Evolutionary conservation across 2,329 filamentous ascomycete genomes (phyloP), one percentile per base, ranked within the genome.

Genomic region (Shiraia sp.): DNA sequence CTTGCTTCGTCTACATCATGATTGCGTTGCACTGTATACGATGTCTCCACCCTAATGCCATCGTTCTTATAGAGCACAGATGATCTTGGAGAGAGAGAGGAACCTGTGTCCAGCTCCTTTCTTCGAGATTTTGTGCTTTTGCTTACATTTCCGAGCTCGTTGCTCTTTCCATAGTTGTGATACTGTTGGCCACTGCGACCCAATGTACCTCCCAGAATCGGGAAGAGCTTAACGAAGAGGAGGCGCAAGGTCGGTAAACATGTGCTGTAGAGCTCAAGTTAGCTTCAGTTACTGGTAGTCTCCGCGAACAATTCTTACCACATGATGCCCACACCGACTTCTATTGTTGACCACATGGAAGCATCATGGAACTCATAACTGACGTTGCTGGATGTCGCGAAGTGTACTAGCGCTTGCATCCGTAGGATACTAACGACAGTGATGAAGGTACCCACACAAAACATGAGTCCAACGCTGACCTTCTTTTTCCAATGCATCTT

Each of bases 241-340:
- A 68, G 57, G n/a, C 69, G 65, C 10, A 73, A 45, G 13, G 63
- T 63, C 1, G 72, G 72, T 49, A 75, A 67, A 50, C 72, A 73
- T n/a, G n/a, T n/a, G n/a, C n/a, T n/a, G n/a, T n/a, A n/a, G n/a
- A n/a, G n/a, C n/a, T n/a, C n/a, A n/a, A n/a, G n/a, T n/a, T n/a
- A 10, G 70, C 70, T 7, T 44, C 12, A 42, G 40, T 17, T 14
- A 5, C 14, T 8, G 8, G 24, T 6, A 6, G 16, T 10, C 1
- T 6, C 4, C 10, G 13, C 8, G 9, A 17, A 3, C 6, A 4
- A 14, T n/a, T 43, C 49, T 36, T 42, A 55, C 51, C 55, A 73
- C 37, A 75, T 69, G 33, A 75, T 70, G 10, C 71, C 72, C 1
- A 73, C 66, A 45, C 72, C 60, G 27, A 72, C 65, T 51, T 75